Evolutionary conservation across 768 basidiomycete genomes (phyloP).

Genomic region (Phlebiopsis gigantea): DNA sequence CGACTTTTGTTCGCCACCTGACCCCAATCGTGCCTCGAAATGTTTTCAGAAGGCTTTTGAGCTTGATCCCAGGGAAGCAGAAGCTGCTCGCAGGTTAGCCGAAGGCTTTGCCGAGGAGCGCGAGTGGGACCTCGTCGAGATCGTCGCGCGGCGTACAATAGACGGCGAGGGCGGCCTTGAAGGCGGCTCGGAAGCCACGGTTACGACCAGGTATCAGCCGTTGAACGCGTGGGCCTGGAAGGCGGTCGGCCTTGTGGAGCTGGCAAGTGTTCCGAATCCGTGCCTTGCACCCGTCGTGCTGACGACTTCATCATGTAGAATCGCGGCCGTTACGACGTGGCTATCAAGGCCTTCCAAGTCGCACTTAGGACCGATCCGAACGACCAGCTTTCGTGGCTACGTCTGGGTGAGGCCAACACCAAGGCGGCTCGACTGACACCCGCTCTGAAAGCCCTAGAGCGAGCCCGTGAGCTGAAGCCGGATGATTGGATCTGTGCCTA

Average conservation of each 20-base stretch:
- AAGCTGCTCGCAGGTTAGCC: constrained; percentile 80
- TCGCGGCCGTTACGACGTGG: constrained; percentile 60
- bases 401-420: constrained; percentile 88
- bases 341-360: constrained; percentile 84
- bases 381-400: constrained; percentile 82
- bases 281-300: neutral
- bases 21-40: constrained; percentile 82
- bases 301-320: constrained; percentile 36
- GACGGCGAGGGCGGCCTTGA: constrained; percentile 84
- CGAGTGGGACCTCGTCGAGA: constrained; percentile 95
- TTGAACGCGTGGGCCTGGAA: constrained; percentile 98
- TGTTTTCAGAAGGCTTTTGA: constrained; percentile 99
- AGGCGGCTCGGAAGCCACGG: constrained; percentile 33
- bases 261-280: constrained; percentile 47
- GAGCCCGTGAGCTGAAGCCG: constrained; percentile 67
- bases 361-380: constrained; percentile 72
- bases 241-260: constrained; percentile 84
- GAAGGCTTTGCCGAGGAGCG: constrained; percentile 87
- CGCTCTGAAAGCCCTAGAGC: constrained; percentile 79
- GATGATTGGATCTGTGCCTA: constrained; percentile 81
- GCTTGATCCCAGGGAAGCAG: constrained; percentile 82
- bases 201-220: constrained; percentile 52
- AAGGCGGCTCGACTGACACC: constrained; percentile 86
- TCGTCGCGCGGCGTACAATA: constrained; percentile 88
- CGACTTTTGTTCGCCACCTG: constrained; percentile 63